A percentile compares a stretch with the other conserved stretches of the same genome.
These are phyloP conservation scores for Centella asiatica DNA, from an alignment of 129 eudicot species.

Conservation along the genomic window DNA sequence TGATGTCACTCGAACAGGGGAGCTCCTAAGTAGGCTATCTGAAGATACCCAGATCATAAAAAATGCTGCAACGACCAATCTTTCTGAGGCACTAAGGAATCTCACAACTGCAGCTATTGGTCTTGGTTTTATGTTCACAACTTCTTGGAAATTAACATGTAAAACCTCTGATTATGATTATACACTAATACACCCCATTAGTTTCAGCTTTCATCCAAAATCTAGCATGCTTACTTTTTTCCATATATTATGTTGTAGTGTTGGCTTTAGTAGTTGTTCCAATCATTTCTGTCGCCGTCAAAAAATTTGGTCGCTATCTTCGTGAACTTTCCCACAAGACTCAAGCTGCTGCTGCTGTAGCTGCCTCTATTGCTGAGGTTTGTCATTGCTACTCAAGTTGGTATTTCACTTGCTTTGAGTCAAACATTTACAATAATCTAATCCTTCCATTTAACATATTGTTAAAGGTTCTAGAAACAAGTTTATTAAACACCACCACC, in stretches of 20 bases:
- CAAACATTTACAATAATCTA: neutral
- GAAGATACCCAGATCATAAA: conserved; percentile 65
- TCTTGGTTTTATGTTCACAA: conserved; percentile 42
- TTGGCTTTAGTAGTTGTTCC: conserved; percentile 86
- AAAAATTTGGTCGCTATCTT: conserved; percentile 82
- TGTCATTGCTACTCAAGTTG: neutral
- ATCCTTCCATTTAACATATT: neutral
- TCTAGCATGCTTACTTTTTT: conserved; percentile 4
- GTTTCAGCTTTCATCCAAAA: conserved; percentile 2
- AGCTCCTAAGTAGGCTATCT: conserved; percentile 49
- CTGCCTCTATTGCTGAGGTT: conserved; percentile 96
- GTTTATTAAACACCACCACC: neutral
- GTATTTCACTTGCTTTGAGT: neutral
- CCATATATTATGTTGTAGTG: conserved; percentile 29
- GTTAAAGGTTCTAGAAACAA: neutral
- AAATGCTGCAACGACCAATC: conserved; percentile 61
- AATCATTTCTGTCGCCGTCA: conserved; percentile 60
- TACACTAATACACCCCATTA: neutral
- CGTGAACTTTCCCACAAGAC: conserved; percentile 91
- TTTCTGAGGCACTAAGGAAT: conserved; percentile 51
- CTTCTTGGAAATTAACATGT: conserved; percentile 97
- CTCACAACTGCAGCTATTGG: conserved; percentile 39
- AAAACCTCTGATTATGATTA: conserved; percentile 5
- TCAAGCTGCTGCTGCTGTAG: conserved; percentile 94
- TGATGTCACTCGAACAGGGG: conserved; percentile 64